Base-by-base conservation (phyloP, 805 yeast genomes). In the Candida alai region DNA sequence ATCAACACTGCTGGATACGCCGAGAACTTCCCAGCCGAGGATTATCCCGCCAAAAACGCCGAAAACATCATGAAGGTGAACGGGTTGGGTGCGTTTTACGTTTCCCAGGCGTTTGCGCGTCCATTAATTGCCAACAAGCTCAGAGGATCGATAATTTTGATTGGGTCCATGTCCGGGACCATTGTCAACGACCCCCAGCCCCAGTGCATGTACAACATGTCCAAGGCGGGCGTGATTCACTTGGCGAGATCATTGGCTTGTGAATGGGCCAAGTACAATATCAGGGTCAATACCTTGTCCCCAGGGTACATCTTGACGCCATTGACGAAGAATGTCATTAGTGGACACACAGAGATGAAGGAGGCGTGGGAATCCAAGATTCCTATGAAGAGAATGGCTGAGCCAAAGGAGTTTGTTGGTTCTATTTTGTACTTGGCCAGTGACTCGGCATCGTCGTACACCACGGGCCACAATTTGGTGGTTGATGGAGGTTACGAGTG, bases 401-500 rank as follows among this genome's bases (percentile, higher is more conserved):
- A 80, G 49, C 90, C 93, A 42, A 72, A 78, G 53, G 94, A 84
- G 61, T 82, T 84, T 54, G 82, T 81, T 24, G 94, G 94, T 24
- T 71, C 85, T 22, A 69, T 82, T 37, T 63, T 85, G 43, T 85
- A 81, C 68, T 70, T 84, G 65, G 79, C 89, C 17, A 73, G 84
- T 24, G 74, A 76, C 37, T 48, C 75, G 30, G 93, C 90, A 6
- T 74, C 84, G 23, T 70, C 82, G 13, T 85, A 84, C 69, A 83
- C 90, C 39, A 84, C 94, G 11, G 95, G 94, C 51, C 80, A 83
- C 56, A 84, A 84, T 60, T 60, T 85, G 60, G 77, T 81, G 19
- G 90, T 83, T 37, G 94, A 85, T 54, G 94, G 94, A 52, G 95
- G 94, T 38, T 85, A 84, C 68, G 81, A 81, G 47, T 80, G 87